Conservation (phyloP, 805 yeast species). For the Suhomyces vadensis region DNA sequence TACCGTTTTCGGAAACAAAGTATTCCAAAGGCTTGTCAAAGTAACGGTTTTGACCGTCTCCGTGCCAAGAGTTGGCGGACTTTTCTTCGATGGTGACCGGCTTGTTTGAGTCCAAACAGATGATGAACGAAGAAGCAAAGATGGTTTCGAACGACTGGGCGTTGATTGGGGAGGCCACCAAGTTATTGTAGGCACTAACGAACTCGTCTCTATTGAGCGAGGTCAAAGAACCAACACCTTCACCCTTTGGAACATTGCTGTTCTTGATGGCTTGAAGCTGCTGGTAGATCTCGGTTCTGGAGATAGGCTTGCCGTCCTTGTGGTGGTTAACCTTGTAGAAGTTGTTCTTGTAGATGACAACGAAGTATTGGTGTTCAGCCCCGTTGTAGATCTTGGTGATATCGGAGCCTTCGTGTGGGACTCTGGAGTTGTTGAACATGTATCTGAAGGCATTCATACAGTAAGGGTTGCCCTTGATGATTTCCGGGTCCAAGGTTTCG, state of each 20-base stretch:
- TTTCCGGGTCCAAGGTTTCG: slow-evolving; percentile 79
- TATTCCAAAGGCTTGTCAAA: slow-evolving; percentile 91
- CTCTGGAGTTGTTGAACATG: slow-evolving; percentile 88
- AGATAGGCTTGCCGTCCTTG: slow-evolving; percentile 42
- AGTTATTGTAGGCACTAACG: slow-evolving; percentile 57
- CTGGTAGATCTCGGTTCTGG: slow-evolving; percentile 50
- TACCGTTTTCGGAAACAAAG: slow-evolving; percentile 76
- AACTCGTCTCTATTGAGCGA: slow-evolving; percentile 85
- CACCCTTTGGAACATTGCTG: slow-evolving; percentile 42
- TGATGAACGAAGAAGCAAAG: slow-evolving; percentile 74
- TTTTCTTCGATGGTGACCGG: slow-evolving; percentile 84
- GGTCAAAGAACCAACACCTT: slow-evolving; percentile 77
- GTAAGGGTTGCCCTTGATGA: slow-evolving; percentile 74
- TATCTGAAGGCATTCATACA: slow-evolving; percentile 92
- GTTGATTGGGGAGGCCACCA: slow-evolving; percentile 63
- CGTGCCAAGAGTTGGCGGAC: slow-evolving; percentile 88
- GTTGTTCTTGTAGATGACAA: slow-evolving; percentile 73
- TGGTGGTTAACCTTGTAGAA: slow-evolving; percentile 77
- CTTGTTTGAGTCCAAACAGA: slow-evolving; percentile 70
- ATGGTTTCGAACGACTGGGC: slow-evolving; percentile 62
- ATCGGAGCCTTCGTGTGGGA: slow-evolving; percentile 70
- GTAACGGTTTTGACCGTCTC: slow-evolving; percentile 88
- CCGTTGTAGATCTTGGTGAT: slow-evolving; percentile 54
- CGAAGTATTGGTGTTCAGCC: slow-evolving; percentile 61
- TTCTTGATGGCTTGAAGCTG: slow-evolving; percentile 58